Percentiles rank a stretch among this genome's conserved stretches.
Evolutionary conservation across 2,329 filamentous ascomycete genomes (phyloP).

Genomic region (Penicillium vulpinum): DNA sequence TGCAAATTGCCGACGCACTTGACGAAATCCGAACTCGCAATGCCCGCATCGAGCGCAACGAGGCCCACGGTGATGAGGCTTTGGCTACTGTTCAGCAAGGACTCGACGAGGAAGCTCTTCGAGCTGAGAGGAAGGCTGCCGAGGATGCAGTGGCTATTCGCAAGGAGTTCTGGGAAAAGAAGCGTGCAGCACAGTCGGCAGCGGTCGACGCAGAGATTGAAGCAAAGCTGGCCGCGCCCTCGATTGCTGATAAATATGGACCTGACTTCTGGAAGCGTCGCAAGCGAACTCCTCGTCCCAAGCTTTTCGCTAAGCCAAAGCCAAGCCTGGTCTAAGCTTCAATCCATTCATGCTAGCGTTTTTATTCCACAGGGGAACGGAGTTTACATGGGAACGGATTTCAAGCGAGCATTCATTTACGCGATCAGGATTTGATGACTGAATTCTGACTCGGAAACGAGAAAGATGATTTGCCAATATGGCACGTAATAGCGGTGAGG

Average conservation of each 20-base stretch:
- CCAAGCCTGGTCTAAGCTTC: too few species aligned
- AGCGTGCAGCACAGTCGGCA: not conserved
- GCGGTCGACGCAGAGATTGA: not conserved
- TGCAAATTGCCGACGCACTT: constrained; percentile 92
- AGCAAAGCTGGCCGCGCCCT: not conserved
- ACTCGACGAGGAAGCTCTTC: not conserved
- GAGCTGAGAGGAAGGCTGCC: constrained; percentile 63
- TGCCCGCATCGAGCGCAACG: constrained; percentile 77
- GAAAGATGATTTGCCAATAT: too few species aligned
- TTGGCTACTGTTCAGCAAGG: constrained; percentile 55
- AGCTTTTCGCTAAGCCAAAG: too few species aligned
- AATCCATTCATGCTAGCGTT: not conserved
- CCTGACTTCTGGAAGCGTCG: too few species aligned
- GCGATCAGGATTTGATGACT: not conserved
- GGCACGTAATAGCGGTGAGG: too few species aligned
- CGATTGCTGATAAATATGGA: too few species aligned
- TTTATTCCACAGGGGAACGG: not conserved
- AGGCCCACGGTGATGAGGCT: constrained; percentile 62
- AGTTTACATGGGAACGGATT: not conserved
- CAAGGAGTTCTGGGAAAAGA: not conserved
- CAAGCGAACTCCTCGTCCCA: too few species aligned
- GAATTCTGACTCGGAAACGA: not conserved
- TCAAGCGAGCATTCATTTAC: not conserved
- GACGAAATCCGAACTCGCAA: constrained; percentile 94
- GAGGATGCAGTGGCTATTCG: not conserved